A percentile compares a stretch with the other conserved stretches of the same genome.
Evolutionary conservation across 2,329 filamentous ascomycete species (phyloP).

Genomic region (Arachnomyces sp.): DNA sequence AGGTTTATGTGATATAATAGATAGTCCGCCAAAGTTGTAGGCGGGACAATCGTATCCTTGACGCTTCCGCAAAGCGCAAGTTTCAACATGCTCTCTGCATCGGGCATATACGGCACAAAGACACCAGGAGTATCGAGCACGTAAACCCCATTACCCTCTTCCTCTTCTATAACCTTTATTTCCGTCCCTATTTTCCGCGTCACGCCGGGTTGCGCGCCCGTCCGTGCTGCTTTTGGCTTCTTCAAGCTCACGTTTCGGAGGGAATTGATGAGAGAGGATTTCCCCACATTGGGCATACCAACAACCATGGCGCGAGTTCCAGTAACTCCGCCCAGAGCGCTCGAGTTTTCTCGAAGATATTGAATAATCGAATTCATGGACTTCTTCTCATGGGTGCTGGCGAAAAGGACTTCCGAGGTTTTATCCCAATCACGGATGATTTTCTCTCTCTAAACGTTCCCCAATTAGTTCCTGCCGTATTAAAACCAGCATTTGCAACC

Average conservation of each 20-base stretch:
- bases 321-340: constrained; percentile 47
- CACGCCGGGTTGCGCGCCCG: constrained; percentile 79
- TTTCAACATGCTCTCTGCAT: constrained; percentile 86
- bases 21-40: constrained; percentile 78
- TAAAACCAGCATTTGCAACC: background rate
- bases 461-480: background rate
- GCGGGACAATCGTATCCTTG: constrained; percentile 75
- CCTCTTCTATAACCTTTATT: constrained; percentile 66
- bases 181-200: constrained; percentile 76
- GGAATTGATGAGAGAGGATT: constrained; percentile 86
- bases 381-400: constrained; percentile 22
- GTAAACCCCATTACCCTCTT: constrained; percentile 60
- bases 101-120: constrained; percentile 82
- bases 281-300: constrained; percentile 96
- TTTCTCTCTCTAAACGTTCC: constrained; percentile 21
- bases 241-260: constrained; percentile 62
- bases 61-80: constrained; percentile 85
- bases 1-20: constrained; percentile 77
- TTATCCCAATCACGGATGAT: constrained; percentile 27
- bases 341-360: constrained; percentile 23
- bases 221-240: constrained; percentile 63
- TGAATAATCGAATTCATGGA: constrained; percentile 26
- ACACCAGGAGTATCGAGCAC: constrained; percentile 89
- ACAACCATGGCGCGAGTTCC: constrained; percentile 82
- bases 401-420: constrained; percentile 27